Evolutionary conservation across 208 protist genomes (phyloP).

Genomic region (Wallacemonas collosoma): DNA sequence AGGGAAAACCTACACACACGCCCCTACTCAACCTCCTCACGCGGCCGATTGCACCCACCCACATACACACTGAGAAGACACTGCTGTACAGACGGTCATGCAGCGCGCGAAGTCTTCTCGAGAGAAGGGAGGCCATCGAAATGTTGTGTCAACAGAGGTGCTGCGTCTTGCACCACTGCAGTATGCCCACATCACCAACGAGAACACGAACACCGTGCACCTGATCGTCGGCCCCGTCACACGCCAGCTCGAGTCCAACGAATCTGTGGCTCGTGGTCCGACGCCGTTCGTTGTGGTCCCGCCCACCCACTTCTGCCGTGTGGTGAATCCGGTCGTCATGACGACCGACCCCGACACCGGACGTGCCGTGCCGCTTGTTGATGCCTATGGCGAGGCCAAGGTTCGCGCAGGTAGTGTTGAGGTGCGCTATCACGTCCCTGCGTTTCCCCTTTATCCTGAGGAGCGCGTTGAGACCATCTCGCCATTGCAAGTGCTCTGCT

Average conservation of each 20-base stretch:
- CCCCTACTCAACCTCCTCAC: too few species aligned
- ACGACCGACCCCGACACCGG: slow-evolving; percentile 7
- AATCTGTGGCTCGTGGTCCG: slow-evolving; percentile 36
- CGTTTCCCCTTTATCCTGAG: slow-evolving; percentile 93
- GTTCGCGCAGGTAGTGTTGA: slow-evolving; percentile 84
- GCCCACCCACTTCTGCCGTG: slow-evolving; percentile 47
- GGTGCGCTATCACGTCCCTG: slow-evolving; percentile 68
- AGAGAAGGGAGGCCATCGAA: not conserved
- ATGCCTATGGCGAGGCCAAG: slow-evolving; percentile 79
- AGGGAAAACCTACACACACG: too few species aligned
- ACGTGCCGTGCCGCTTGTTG: slow-evolving; percentile 31
- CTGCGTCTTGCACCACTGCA: slow-evolving; percentile 59
- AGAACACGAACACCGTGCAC: slow-evolving; percentile 60
- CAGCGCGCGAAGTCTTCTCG: not conserved
- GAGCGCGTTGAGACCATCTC: slow-evolving; percentile 58
- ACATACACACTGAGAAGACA: too few species aligned
- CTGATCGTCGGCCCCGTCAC: slow-evolving; percentile 66
- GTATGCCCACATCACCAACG: slow-evolving; percentile 79
- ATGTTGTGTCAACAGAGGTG: slow-evolving; percentile 17
- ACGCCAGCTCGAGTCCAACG: slow-evolving; percentile 45
- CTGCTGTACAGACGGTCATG: too few species aligned
- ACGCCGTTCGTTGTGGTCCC: slow-evolving; percentile 64
- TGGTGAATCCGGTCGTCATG: slow-evolving; percentile 62
- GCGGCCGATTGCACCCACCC: too few species aligned
- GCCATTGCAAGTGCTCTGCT: slow-evolving; percentile 66